Percentiles rank a stretch among this genome's conserved stretches.
phyloP scores from a whole-genome alignment of 306 rosid genomes.

The Gastrolobium villosum region DNA sequence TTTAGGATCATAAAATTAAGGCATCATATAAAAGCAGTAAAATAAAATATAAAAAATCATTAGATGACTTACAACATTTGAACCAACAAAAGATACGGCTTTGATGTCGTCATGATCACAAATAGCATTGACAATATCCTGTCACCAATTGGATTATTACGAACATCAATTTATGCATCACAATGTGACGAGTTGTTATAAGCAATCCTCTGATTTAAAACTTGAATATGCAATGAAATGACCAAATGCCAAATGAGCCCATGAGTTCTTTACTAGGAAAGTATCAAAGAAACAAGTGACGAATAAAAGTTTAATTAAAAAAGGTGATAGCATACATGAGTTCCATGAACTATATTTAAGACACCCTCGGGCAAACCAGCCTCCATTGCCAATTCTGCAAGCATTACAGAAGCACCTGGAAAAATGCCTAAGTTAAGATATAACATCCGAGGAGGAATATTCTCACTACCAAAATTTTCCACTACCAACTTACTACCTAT shows the following conservation, averaged over 20 bases:
- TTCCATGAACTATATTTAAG: slow-evolving; percentile 79
- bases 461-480: too few relatives aligned
- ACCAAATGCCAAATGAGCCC: background rate
- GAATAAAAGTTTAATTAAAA: background rate
- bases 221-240: background rate
- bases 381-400: slow-evolving; percentile 82
- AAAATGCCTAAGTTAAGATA: background rate
- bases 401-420: slow-evolving; percentile 76
- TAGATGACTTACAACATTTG: slow-evolving; percentile 62
- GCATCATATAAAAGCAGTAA: too few relatives aligned
- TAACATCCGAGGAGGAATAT: too few relatives aligned
- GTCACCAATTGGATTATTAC: background rate
- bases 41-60: too few relatives aligned
- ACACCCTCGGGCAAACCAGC: slow-evolving; percentile 87
- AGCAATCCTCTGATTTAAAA: background rate
- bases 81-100: slow-evolving; percentile 78
- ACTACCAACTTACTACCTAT: too few relatives aligned
- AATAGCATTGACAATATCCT: slow-evolving; percentile 76
- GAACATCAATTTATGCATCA: background rate
- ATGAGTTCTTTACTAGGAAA: background rate
- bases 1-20: too few relatives aligned
- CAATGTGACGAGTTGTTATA: background rate
- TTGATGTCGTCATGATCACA: slow-evolving; percentile 77
- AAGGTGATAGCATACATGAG: slow-evolving; percentile 54
- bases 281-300: background rate